These are phyloP conservation scores for Rutstroemia sp. DNA, from an alignment of 2,329 filamentous ascomycete species.

Conservation along the genomic window DNA sequence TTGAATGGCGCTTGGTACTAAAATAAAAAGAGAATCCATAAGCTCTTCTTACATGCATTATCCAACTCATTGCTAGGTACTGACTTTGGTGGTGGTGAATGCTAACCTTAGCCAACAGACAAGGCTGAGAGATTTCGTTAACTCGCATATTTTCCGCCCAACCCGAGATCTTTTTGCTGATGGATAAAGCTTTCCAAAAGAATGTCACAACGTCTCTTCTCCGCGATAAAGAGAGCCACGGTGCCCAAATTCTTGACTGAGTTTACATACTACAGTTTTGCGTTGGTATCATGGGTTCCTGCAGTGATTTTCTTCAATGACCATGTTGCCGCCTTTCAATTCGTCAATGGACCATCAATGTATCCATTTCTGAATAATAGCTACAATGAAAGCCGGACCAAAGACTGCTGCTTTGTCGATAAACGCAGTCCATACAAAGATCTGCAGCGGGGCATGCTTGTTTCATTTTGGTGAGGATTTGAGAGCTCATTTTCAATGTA, in stretches of 20 bases:
- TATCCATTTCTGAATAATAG: slow-evolving; percentile 68
- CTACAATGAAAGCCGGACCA: slow-evolving; percentile 45
- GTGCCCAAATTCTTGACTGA: slow-evolving; percentile 21
- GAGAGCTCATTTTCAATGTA: not conserved
- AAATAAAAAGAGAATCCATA: not conserved
- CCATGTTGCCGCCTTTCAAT: slow-evolving; percentile 50
- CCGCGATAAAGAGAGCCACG: slow-evolving; percentile 11
- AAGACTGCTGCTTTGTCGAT: slow-evolving; percentile 51
- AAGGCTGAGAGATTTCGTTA: not conserved
- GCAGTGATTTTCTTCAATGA: slow-evolving; percentile 54
- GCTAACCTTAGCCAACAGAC: not conserved
- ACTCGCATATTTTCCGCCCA: not conserved
- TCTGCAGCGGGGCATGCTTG: slow-evolving; percentile 65
- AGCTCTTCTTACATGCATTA: no score
- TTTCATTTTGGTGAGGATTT: slow-evolving; percentile 55
- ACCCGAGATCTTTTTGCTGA: not conserved
- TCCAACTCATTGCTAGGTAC: no score
- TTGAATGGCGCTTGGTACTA: not conserved
- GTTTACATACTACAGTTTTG: slow-evolving; percentile 40
- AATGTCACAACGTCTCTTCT: slow-evolving; percentile 14
- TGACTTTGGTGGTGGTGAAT: no score
- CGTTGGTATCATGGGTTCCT: slow-evolving; percentile 54
- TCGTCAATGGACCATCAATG: slow-evolving; percentile 62
- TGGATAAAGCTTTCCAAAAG: not conserved
- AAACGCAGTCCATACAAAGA: slow-evolving; percentile 51